Evolutionary conservation across 257 asterid genomes (phyloP), one percentile per base, ranked within the genome.

Genomic region (Solanum neorickii): DNA sequence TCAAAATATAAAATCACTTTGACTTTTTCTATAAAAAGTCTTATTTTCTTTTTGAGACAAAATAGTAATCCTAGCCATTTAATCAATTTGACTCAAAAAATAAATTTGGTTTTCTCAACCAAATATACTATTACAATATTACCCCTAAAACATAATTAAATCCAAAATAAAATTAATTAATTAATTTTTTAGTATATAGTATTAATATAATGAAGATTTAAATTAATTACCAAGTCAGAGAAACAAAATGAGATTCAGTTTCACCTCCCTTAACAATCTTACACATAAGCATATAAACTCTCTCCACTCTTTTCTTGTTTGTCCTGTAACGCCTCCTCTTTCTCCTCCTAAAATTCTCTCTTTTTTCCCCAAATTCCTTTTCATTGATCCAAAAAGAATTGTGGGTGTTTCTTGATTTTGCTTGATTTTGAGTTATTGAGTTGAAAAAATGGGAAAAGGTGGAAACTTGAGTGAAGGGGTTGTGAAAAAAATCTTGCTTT

Each of bases 401-500:
- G 52, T 37, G 4, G 16, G 11, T 78, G 7, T 8, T 16, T 9
- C 41, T 44, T 78, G 27, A 37, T 74, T 74, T 35, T 46, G 31
- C 41, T 25, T 78, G 29, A 37, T 74, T 74, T 35, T 10, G 29
- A 59, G 68, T 62, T 80, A 21, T 80, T 29, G 18, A 80, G 29
- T 23, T 37, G 59, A 35, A 60, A 41, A 62, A 35, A 94, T 94
- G 97, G 95, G 95, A 56, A 90, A 86, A 86, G 97, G 94, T 59
- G 97, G 97, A 25, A 87, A 90, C 5, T 46, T 93, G 56, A 90
- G 92, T 92, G 94, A 94, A 72, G 91, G 94, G 29, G 93, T 93
- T 4, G 25, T 93, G 88, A 93, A 91, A 91, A 94, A 92, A 93
- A 93, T 94, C 89, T 37, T 94, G 44, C 93, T 94, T 20, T 94